Evolutionary conservation across 2,329 filamentous ascomycete genomes (phyloP), one percentile per base, ranked within the genome.

Genomic region (Penicillium sp.): DNA sequence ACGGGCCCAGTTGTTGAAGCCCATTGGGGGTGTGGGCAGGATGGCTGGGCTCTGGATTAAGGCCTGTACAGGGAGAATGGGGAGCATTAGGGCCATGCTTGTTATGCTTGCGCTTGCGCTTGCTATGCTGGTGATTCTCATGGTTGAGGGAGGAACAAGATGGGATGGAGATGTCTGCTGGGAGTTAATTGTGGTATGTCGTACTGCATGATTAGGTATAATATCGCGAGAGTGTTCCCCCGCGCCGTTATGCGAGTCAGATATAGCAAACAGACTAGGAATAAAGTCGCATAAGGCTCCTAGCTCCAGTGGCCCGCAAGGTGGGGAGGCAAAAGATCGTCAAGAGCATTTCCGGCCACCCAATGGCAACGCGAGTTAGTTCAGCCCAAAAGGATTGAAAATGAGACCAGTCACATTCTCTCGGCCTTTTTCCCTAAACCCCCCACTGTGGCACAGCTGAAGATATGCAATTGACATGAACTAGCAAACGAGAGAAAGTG

Each of bases 1-100:
- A 34, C 77, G 75, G 1, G 78, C 70, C 79, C 79, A 82, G 58
- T 78, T 78, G 63, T 80, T 81, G 70, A 79, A 82, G 22, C 77
- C 79, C 79, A 81, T 81, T 9, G 79, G 78, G 1, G 79, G 77
- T 4, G 68, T 67, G 22, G 72, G 62, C 27, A 75, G 65, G 9
- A 75, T 54, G 14, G 31, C 50, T 5, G 61, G 56, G 18, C 57
- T 55, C 14, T 56, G 53, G 5, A 62, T 46, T 16, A 63, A 66
- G 24, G 66, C 63, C n/a, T 54, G 50, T 10, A 54, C 50, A 10
- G 53, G 50, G 8, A 62, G 34, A 13, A 60, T 16, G 22, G 56
- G 56, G 18, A 57, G 27, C 47, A 62, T 42, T 4, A 59, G 58
- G n/a, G 55, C 56, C 45, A 63, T 59, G 8, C 34, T 46, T 8